Percentiles rank a stretch among this genome's conserved stretches.
Conservation (phyloP, 2,329 filamentous ascomycete species). For the Alternaria sp. region DNA sequence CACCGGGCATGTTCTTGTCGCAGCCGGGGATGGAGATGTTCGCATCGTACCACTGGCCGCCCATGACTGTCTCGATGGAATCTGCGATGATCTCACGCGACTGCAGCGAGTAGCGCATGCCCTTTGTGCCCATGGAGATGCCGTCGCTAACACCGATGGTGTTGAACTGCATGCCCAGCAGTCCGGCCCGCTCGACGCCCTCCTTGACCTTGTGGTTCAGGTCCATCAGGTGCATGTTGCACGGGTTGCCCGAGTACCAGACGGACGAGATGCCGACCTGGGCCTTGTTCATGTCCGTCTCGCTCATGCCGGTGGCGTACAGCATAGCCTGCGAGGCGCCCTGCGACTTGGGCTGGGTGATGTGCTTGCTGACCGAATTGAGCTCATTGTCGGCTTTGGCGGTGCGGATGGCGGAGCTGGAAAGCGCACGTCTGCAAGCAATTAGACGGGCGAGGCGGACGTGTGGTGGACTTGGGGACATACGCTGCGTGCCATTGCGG, state of each 20-base stretch:
- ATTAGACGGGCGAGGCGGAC: conserved; percentile 19
- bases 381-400: conserved; percentile 45
- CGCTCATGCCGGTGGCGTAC: conserved; percentile 88
- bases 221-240: conserved; percentile 98
- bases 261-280: conserved; percentile 98
- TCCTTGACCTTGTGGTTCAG: conserved; percentile 80
- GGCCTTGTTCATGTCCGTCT: conserved; percentile 91
- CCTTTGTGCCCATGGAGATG: conserved; percentile 97
- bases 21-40: conserved; percentile 97
- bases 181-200: conserved; percentile 74
- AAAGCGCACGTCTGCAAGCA: conserved; percentile 41
- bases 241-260: conserved; percentile 98
- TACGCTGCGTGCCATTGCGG: conserved; percentile 45
- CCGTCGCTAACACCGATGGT: conserved; percentile 97
- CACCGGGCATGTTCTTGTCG: conserved; percentile 95
- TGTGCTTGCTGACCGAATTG: conserved; percentile 81
- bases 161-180: conserved; percentile 97
- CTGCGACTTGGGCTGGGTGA: conserved; percentile 98
- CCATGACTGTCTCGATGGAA: conserved; percentile 98
- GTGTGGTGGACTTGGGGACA: not conserved
- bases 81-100: conserved; percentile 97
- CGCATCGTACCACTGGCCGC: conserved; percentile 97
- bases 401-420: conserved; percentile 38
- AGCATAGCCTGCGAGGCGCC: conserved; percentile 99
- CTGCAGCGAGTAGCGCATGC: conserved; percentile 95